phyloP scores from a whole-genome alignment of 2,329 filamentous ascomycete species.

The Trichoderma hamatum region DNA sequence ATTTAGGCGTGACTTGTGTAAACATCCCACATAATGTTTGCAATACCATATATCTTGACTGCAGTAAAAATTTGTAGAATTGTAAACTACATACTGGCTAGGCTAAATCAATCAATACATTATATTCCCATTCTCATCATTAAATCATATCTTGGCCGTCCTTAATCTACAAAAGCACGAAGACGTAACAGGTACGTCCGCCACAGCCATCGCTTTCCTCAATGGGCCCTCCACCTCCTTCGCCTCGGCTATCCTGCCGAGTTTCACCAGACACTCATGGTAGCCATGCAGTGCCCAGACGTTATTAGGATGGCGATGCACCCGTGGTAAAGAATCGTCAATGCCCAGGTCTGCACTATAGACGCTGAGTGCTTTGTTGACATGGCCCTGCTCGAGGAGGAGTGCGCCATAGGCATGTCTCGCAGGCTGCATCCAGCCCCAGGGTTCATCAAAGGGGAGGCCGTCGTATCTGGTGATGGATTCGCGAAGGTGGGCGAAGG shows the following conservation, averaged over 20 bases:
- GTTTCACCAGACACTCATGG: conserved; percentile 65
- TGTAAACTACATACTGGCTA: not conserved
- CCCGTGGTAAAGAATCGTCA: conserved; percentile 62
- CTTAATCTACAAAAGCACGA: conserved; percentile 38
- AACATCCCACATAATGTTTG: not conserved
- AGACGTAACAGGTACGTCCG: conserved; percentile 60
- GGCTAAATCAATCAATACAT: conserved; percentile 2
- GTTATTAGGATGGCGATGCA: conserved; percentile 70
- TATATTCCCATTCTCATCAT: not conserved
- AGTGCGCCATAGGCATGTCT: conserved; percentile 72
- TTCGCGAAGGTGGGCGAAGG: conserved; percentile 61
- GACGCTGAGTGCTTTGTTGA: conserved; percentile 57
- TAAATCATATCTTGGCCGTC: conserved; percentile 31
- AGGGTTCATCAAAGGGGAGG: conserved; percentile 73
- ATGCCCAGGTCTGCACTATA: conserved; percentile 66
- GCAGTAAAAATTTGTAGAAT: not conserved
- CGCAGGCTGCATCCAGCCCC: conserved; percentile 79
- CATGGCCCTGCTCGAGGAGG: conserved; percentile 65
- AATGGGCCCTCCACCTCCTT: conserved; percentile 47
- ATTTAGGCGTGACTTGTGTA: not conserved
- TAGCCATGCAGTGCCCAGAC: conserved; percentile 76
- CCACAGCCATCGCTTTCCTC: conserved; percentile 53
- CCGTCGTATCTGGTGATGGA: conserved; percentile 63
- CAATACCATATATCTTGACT: not conserved
- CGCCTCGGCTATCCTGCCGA: conserved; percentile 49